These are phyloP conservation scores for Rhodotorula glutinis DNA, from an alignment of 1,284 basidiomycete genomes.

Conservation along the genomic window DNA sequence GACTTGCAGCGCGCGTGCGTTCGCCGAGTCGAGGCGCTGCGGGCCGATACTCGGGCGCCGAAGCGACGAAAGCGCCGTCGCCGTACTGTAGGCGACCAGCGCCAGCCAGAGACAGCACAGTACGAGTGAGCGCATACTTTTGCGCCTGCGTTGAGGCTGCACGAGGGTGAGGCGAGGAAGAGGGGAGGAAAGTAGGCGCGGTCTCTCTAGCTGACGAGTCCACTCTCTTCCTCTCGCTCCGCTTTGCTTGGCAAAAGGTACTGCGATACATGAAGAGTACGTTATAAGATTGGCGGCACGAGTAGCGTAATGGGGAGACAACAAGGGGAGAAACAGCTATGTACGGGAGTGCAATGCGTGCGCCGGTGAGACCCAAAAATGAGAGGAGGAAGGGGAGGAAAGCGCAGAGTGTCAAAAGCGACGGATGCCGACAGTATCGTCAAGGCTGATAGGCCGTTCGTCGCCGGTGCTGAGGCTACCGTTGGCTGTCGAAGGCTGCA, in stretches of 20 bases:
- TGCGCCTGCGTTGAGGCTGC: neutral
- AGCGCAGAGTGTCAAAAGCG: no score
- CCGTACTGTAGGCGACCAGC: neutral
- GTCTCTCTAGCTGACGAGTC: neutral
- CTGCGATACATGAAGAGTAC: no score
- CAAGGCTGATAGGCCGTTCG: slow-evolving; percentile 25
- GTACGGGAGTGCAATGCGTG: no score
- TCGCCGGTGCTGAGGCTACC: slow-evolving; percentile 14
- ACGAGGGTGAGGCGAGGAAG: neutral
- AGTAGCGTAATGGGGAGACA: no score
- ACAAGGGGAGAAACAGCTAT: no score
- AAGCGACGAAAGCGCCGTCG: neutral
- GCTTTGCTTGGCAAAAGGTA: no score
- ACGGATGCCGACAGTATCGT: slow-evolving; percentile 11
- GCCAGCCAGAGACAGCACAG: neutral
- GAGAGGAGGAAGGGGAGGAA: no score
- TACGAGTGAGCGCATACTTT: neutral
- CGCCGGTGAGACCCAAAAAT: no score
- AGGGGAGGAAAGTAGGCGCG: neutral
- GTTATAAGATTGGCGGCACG: no score
- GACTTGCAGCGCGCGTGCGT: neutral
- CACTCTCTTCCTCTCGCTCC: no score
- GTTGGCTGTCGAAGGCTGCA: neutral
- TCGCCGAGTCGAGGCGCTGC: neutral
- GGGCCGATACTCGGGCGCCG: neutral